Evolutionary conservation across 192 early-diverging fungal species (phyloP).

Genomic region (Podila verticillata): DNA sequence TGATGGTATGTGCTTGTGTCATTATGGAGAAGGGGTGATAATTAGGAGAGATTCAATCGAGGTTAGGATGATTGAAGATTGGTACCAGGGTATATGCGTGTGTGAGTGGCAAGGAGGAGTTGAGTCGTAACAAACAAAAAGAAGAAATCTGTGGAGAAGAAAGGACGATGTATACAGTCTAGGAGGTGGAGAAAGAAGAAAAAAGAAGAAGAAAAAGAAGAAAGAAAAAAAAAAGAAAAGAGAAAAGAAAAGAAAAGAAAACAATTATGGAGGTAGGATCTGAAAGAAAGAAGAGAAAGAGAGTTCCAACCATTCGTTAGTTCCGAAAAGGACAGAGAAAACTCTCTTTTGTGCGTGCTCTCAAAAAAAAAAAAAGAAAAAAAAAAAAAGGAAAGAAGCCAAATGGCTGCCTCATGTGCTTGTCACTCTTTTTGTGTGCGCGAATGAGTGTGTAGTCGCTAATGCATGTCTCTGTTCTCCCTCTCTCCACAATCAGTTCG

Average conservation of each 20-base stretch:
- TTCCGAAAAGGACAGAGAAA: background rate
- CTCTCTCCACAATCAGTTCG: too few relatives aligned
- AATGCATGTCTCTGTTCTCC: too few relatives aligned
- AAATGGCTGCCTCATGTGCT: background rate
- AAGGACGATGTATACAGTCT: too few relatives aligned
- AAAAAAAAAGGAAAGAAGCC: background rate
- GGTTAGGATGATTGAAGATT: too few relatives aligned
- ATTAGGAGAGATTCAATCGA: background rate
- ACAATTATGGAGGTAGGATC: background rate
- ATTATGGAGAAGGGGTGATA: background rate
- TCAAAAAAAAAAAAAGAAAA: background rate
- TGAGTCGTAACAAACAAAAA: too few relatives aligned
- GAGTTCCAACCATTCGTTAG: background rate
- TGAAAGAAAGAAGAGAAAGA: background rate
- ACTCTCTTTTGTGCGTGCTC: background rate
- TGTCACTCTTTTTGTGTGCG: too few relatives aligned
- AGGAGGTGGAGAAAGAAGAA: background rate
- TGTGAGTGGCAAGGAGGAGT: too few relatives aligned
- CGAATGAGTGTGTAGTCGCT: too few relatives aligned
- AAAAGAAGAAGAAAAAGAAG: background rate
- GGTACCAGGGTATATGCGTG: background rate
- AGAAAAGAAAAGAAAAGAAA: slow-evolving; percentile 1
- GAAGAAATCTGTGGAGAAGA: too few relatives aligned
- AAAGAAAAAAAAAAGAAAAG: background rate
- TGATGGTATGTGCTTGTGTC: slow-evolving; percentile 14